Conservation (phyloP, 139 green algal species). For the Marvania coccoides region DNA sequence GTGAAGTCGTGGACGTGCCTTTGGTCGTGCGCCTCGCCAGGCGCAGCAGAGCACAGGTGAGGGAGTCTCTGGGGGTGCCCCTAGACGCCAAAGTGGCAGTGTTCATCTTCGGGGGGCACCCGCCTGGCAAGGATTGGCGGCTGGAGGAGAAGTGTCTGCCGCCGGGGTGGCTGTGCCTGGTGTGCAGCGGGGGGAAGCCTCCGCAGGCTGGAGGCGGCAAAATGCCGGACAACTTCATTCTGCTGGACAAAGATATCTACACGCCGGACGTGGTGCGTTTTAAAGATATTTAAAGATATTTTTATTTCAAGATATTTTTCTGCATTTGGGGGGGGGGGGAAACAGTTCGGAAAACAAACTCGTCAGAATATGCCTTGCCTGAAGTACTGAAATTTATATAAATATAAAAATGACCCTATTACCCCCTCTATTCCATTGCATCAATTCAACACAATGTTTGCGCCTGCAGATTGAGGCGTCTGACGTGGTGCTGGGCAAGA, state of each 20-base stretch:
- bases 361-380: not conserved
- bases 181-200: constrained; percentile 27
- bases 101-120: constrained; percentile 47
- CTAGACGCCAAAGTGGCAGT: constrained; percentile 21
- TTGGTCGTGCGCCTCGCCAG: constrained; percentile 47
- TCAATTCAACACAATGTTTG: not conserved
- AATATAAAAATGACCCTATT: too few species aligned
- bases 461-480: constrained; percentile 28
- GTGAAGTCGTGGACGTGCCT: constrained; percentile 54
- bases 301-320: not conserved
- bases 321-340: not conserved
- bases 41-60: constrained; percentile 13
- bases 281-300: not conserved
- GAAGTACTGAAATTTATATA: not conserved
- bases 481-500: constrained; percentile 64
- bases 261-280: constrained; percentile 55
- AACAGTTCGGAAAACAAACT: not conserved
- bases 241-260: constrained; percentile 43
- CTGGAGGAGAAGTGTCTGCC: constrained; percentile 39
- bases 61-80: not conserved
- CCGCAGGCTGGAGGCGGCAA: not conserved
- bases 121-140: constrained; percentile 23
- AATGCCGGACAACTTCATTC: constrained; percentile 36
- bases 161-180: constrained; percentile 51
- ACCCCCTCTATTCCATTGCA: not conserved